Base-by-base conservation (phyloP, 1,284 basidiomycete genomes). In the Microbotryum scabiosae region DNA sequence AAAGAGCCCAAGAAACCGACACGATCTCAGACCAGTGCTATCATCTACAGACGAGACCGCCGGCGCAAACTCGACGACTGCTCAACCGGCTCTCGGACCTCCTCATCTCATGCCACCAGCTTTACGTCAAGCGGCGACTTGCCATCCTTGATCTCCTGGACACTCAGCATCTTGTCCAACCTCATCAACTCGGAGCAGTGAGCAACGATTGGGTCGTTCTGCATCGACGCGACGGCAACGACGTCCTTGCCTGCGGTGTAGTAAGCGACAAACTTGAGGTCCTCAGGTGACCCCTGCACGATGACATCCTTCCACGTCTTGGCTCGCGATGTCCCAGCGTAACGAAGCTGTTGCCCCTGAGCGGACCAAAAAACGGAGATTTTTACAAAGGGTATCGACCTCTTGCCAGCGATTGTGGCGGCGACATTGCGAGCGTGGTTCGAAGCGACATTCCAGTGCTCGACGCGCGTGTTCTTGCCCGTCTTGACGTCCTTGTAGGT, bases 381-480 rank as follows among this genome's bases (percentile, higher is more conserved):
- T 76, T 90, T 91, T 62, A 80, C 79, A 72, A 85, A 90, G 18
- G 30, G 69, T 60, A 21, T 84, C 81, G n/a, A 79, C 75, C 47
- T 41, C 36, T 76, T 76, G 36, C 83, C 83, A 6, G 84, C 79
- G 67, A 93, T 88, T 8, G 82, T 85, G 73, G 84, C 83, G 0
- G 86, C 91, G 23, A 88, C 86, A 9, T 86, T 83, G 58, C 90
- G 83, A 2, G 90, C 92, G 69, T 94, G 87, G 74, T 90, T 90
- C 48, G 85, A 83, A 23, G 87, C 87, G 62, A 89, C 85, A 82
- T 87, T 92, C 90, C 90, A 94, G 76, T 94, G 91, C 76, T 94
- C 91, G 64, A 93, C 86, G 49, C 90, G 77, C 56, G 78, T 77
- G 62, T 77, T 72, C 54, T 79, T 79, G 4, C 83, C 83, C 4